Percentiles rank a stretch among this genome's conserved stretches.
Conservation (phyloP, 176 grass and related monocot species). For the Oryza australiensis region DNA sequence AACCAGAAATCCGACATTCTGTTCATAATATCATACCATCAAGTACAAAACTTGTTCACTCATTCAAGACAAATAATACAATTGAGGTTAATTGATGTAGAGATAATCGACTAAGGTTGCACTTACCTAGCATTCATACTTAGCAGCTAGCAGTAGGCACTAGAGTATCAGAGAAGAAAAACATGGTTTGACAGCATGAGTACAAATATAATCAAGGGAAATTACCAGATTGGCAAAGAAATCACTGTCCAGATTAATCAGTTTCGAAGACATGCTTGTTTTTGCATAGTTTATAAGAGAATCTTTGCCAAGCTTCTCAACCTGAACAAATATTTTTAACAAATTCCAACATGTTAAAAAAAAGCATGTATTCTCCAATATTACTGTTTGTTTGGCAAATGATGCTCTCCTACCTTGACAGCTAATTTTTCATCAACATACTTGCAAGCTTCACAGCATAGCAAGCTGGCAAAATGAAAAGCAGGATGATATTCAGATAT, state of each 20-base stretch:
- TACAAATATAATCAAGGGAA: neutral
- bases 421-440: constrained; percentile 88
- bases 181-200: neutral
- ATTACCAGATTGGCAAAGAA: constrained; percentile 88
- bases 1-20: neutral
- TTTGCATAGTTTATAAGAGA: constrained; percentile 90
- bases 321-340: constrained; percentile 43
- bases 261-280: constrained; percentile 98
- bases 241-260: constrained; percentile 76
- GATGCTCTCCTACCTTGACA: constrained; percentile 48
- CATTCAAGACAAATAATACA: neutral
- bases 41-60: neutral
- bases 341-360: neutral
- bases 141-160: neutral
- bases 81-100: neutral
- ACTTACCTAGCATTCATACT: neutral
- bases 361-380: neutral
- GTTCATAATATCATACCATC: neutral
- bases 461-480: constrained; percentile 61
- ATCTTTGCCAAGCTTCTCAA: constrained; percentile 87
- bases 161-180: neutral
- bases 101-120: neutral
- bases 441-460: constrained; percentile 95
- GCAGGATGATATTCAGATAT: constrained; percentile 1
- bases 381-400: neutral